phyloP scores from a whole-genome alignment of 2,329 filamentous ascomycete species.

The Xylaria digitata region DNA sequence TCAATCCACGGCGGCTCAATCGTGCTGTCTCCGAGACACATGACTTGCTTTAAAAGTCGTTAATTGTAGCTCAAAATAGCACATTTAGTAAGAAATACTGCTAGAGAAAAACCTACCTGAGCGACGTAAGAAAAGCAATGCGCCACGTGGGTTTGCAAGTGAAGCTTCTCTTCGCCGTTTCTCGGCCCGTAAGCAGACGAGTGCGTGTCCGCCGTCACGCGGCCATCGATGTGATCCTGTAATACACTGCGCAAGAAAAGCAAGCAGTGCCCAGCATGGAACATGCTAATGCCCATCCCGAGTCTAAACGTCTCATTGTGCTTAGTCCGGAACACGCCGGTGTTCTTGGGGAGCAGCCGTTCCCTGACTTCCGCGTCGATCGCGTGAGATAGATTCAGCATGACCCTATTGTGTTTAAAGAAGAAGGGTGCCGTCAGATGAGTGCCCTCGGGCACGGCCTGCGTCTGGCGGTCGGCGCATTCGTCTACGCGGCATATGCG shows the following conservation, averaged over 20 bases:
- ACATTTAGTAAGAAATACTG: neutral
- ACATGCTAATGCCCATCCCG: slow-evolving; percentile 12
- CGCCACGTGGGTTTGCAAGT: slow-evolving; percentile 11
- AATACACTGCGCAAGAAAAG: neutral
- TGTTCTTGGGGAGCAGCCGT: neutral
- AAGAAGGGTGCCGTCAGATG: slow-evolving; percentile 3
- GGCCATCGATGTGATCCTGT: slow-evolving; percentile 11
- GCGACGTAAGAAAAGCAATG: slow-evolving; percentile 14
- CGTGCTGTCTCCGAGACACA: slow-evolving; percentile 16
- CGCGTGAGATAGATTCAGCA: slow-evolving; percentile 4
- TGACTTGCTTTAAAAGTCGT: slow-evolving; percentile 8
- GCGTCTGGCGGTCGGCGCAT: neutral
- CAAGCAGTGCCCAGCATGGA: slow-evolving; percentile 6
- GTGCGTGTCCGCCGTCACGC: slow-evolving; percentile 1
- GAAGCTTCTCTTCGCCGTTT: slow-evolving; percentile 6
- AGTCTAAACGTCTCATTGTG: slow-evolving; percentile 5
- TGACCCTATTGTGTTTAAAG: slow-evolving; percentile 10
- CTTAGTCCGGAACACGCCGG: slow-evolving; percentile 6
- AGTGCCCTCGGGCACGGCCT: neutral
- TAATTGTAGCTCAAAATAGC: neutral
- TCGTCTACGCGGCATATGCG: slow-evolving; percentile 7
- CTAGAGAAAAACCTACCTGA: neutral
- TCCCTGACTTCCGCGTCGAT: slow-evolving; percentile 5
- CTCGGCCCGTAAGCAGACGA: slow-evolving; percentile 3
- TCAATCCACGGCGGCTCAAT: slow-evolving; percentile 12